Evolutionary conservation across 1,284 basidiomycete genomes (phyloP).

Genomic region (Ustilago vetiveriae): DNA sequence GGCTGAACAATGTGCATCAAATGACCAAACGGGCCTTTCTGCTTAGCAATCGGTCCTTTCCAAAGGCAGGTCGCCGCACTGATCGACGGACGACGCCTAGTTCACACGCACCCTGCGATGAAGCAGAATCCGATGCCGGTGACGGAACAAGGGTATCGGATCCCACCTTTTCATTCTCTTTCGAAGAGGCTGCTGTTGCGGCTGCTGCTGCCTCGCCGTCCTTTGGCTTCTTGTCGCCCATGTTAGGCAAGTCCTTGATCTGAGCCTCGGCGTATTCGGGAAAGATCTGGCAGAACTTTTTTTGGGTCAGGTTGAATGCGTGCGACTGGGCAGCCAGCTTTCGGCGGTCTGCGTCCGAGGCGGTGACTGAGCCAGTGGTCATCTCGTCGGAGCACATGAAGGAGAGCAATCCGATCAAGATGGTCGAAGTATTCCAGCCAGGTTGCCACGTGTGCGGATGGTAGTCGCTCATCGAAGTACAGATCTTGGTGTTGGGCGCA

Average conservation of each 20-base stretch:
- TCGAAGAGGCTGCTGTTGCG: neutral
- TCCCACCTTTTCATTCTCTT: conserved; percentile 43
- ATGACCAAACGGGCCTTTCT: no score
- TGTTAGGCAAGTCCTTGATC: conserved; percentile 61
- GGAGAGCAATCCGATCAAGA: conserved; percentile 91
- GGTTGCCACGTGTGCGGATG: conserved; percentile 89
- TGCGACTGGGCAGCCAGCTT: conserved; percentile 82
- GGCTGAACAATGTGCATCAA: no score
- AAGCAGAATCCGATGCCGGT: conserved; percentile 36
- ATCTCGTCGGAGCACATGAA: conserved; percentile 98
- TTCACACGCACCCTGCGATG: conserved; percentile 39
- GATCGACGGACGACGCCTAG: neutral
- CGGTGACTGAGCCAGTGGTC: conserved; percentile 89
- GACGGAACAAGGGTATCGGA: conserved; percentile 31
- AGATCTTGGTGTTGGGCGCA: conserved; percentile 88
- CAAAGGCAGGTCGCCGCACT: neutral
- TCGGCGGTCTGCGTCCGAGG: conserved; percentile 81
- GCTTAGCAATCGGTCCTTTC: conserved; percentile 9
- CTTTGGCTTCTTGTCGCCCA: conserved; percentile 50
- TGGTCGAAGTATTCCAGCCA: conserved; percentile 90
- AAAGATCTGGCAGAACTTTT: conserved; percentile 73
- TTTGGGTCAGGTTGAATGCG: conserved; percentile 81
- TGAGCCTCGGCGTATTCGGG: conserved; percentile 52
- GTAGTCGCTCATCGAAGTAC: conserved; percentile 71
- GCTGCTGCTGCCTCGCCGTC: conserved; percentile 3